Evolutionary conservation across 2,329 filamentous ascomycete genomes (phyloP).

Genomic region (Monilinia laxa): DNA sequence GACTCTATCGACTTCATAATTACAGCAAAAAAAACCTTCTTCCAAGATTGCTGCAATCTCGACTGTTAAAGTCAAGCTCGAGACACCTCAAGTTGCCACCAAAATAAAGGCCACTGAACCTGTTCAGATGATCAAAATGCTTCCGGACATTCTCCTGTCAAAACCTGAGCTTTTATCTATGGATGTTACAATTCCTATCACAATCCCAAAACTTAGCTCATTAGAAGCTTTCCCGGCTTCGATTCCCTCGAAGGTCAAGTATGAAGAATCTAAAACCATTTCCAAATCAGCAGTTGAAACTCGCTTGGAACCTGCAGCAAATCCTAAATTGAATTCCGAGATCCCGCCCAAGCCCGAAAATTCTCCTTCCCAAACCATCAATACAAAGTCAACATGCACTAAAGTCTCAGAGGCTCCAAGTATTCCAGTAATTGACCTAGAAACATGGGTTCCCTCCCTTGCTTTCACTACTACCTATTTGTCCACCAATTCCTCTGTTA

Average conservation of each 20-base stretch:
- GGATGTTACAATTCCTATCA: background rate
- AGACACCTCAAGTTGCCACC: background rate
- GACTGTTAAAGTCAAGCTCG: background rate
- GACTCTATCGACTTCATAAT: no score
- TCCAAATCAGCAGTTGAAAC: background rate
- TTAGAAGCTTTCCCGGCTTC: background rate
- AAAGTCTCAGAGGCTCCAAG: no score
- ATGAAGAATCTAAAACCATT: no score
- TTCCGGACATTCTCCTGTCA: background rate
- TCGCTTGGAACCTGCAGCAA: no score
- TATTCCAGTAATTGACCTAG: background rate
- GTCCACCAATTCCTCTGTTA: background rate
- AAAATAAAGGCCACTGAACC: background rate
- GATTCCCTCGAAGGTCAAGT: background rate
- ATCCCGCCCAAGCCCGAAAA: background rate
- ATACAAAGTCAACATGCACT: fast-evolving
- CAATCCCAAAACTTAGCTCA: background rate
- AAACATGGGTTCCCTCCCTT: background rate
- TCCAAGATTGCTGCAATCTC: no score
- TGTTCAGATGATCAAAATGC: background rate
- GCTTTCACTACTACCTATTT: background rate
- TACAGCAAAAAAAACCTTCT: background rate
- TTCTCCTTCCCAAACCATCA: background rate
- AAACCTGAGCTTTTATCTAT: background rate
- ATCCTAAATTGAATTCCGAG: no score